Evolutionary conservation across 2,329 filamentous ascomycete species (phyloP), one percentile per base, ranked within the genome.

Genomic region (Fusarium newnesense): DNA sequence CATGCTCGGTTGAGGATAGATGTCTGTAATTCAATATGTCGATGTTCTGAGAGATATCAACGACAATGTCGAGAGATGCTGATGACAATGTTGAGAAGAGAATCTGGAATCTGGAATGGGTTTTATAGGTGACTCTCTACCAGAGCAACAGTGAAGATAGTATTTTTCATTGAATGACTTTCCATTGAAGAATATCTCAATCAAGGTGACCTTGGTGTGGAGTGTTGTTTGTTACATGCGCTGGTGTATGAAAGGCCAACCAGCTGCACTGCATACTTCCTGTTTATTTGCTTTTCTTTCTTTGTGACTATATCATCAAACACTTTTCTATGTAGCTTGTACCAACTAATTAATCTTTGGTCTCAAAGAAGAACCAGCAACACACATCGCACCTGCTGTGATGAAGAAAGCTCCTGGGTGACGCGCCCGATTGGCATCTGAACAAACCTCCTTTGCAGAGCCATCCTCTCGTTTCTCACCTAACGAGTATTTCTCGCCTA

Each of bases 301-400:
- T 21, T 42, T 42, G 8, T 15, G 8, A 16, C n/a, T 28, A 28
- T 28, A 28, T 28, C 6, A 28, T 8, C 28, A 28, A 28, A 28
- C 28, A 28, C 28, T 28, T 28, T n/a, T 5, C 24, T 24, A 24
- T 24, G 24, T 24, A 24, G 24, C 24, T 24, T 24, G 24, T 24
- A 24, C 24, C 24, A 24, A 24, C 24, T 24, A 24, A 24, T 24
- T 24, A 24, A 24, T 24, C 24, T 24, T 1, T 1, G 3, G 11
- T 9, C 21, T 40, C 7, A 6, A 40, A 15, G 21, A 40, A 40
- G 6, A 13, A 2, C 12, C 39, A n/a, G 21, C 7, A 40, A 12
- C 19, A 40, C 8, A 15, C 12, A 13, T n/a, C 4, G 39, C 21
- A 40, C 0, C 11, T n/a, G 1, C 2, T 40, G 11, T 39, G 0